A percentile compares a stretch with the other conserved stretches of the same genome.
phyloP scores from a whole-genome alignment of 1,284 basidiomycete genomes.

The Trichosporon sp. region DNA sequence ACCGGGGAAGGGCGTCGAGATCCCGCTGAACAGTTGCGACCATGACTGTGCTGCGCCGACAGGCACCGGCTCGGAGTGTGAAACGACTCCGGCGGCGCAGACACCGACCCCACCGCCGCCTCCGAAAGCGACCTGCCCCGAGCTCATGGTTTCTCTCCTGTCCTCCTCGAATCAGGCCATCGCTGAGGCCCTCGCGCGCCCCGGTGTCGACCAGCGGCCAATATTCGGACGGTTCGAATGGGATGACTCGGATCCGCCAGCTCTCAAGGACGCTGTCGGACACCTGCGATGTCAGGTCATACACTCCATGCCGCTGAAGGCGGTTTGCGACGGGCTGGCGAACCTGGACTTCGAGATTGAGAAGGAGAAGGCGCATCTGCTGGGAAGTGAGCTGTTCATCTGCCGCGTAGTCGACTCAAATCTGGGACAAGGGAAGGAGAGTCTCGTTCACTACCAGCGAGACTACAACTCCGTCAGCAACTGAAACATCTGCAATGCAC shows the following conservation, averaged over 20 bases:
- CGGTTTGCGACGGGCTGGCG: constrained; percentile 26
- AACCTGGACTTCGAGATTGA: constrained; percentile 17
- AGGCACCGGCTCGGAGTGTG: constrained; percentile 4
- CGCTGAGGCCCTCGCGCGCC: constrained; percentile 43
- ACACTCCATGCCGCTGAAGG: constrained; percentile 33
- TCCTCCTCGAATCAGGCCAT: constrained; percentile 36
- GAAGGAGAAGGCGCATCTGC: constrained; percentile 17
- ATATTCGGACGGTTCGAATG: constrained; percentile 38
- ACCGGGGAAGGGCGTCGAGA: constrained; percentile 1
- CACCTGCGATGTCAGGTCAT: constrained; percentile 42
- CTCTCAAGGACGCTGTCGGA: constrained; percentile 35
- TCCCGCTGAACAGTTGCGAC: constrained; percentile 1
- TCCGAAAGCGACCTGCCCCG: not conserved
- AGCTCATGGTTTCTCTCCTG: constrained; percentile 45
- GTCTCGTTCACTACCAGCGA: constrained; percentile 46
- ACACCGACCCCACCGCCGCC: not conserved
- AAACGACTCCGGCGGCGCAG: not conserved
- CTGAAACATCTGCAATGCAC: not conserved
- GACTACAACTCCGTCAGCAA: constrained; percentile 35
- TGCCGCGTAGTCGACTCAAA: constrained; percentile 45
- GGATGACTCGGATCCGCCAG: constrained; percentile 31
- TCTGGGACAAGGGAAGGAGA: constrained; percentile 29
- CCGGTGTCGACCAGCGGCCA: constrained; percentile 37
- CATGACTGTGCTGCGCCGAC: not conserved
- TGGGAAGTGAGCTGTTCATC: constrained; percentile 53